phyloP scores from a whole-genome alignment of 371 early-diverging fungal genomes.

The Catenaria anguillulae region DNA sequence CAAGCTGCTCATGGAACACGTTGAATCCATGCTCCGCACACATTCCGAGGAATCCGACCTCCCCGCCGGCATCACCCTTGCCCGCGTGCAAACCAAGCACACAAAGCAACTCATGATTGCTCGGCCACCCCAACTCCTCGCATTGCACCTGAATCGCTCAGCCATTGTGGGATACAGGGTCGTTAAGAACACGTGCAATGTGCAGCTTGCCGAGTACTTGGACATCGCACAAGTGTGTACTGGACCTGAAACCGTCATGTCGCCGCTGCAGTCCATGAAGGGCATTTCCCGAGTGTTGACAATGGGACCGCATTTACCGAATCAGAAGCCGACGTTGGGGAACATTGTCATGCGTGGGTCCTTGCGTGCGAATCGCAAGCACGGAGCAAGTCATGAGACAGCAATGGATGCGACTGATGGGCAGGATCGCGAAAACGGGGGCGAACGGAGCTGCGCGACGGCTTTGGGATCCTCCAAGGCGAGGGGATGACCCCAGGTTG shows the following conservation, averaged over 20 bases:
- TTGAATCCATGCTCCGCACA: too few species aligned
- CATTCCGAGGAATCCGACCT: neutral
- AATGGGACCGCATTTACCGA: neutral
- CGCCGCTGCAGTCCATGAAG: neutral
- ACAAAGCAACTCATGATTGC: constrained; percentile 48
- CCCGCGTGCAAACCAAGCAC: constrained; percentile 23
- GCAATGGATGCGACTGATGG: too few species aligned
- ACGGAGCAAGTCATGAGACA: too few species aligned
- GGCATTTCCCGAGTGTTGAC: neutral
- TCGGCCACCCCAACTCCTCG: constrained; percentile 39
- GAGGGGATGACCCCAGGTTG: too few species aligned
- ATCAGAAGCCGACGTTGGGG: too few species aligned
- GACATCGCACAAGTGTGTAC: constrained; percentile 33
- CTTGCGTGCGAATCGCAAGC: too few species aligned
- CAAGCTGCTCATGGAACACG: too few species aligned
- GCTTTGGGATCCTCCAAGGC: too few species aligned
- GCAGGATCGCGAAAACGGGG: too few species aligned
- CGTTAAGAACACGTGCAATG: constrained; percentile 57
- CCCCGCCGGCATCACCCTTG: constrained; percentile 11
- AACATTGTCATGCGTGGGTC: too few species aligned
- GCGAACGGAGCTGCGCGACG: too few species aligned
- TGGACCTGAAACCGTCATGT: too few species aligned
- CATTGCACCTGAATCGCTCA: constrained; percentile 66
- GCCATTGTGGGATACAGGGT: constrained; percentile 46
- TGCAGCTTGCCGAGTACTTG: constrained; percentile 52